Percentiles rank a stretch among this genome's conserved stretches.
phyloP scores from a whole-genome alignment of 2,329 filamentous ascomycete genomes.

The Ascochyta fabae region DNA sequence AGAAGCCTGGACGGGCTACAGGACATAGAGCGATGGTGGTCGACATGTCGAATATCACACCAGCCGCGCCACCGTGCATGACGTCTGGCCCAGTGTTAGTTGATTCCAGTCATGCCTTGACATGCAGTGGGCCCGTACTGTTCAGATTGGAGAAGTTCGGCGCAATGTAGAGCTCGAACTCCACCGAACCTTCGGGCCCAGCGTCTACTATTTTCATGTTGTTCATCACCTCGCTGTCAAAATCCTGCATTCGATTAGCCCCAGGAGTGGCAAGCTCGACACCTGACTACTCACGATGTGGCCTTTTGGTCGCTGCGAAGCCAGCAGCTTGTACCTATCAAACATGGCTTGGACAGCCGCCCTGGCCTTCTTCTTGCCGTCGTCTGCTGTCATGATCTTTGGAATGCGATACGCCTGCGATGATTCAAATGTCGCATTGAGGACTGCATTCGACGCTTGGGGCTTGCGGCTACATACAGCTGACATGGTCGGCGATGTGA shows the following conservation, averaged over 20 bases:
- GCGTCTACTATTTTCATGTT: constrained; percentile 48
- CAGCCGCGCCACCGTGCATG: constrained; percentile 51
- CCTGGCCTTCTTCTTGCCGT: constrained; percentile 43
- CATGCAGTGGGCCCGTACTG: constrained; percentile 25
- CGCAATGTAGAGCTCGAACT: constrained; percentile 44
- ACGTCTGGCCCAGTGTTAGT: constrained; percentile 38
- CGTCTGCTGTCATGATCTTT: constrained; percentile 32
- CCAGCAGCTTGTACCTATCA: constrained; percentile 45
- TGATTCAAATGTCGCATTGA: background rate
- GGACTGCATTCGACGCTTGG: constrained; percentile 6
- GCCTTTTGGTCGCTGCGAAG: constrained; percentile 36
- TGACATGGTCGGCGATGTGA: constrained; percentile 11
- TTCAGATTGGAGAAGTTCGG: constrained; percentile 50
- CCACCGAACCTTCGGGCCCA: constrained; percentile 43
- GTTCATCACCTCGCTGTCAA: constrained; percentile 48
- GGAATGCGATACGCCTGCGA: background rate
- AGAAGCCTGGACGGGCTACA: constrained; percentile 56
- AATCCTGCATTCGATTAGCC: constrained; percentile 37
- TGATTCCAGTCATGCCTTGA: background rate
- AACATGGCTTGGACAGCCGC: constrained; percentile 47
- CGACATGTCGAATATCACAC: constrained; percentile 51
- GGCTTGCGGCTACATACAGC: constrained; percentile 10
- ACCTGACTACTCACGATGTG: constrained; percentile 38
- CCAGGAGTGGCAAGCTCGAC: background rate
- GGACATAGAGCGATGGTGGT: constrained; percentile 60